Conservation (phyloP, 176 grass and related monocot species). For the Hsuehochloa calcarea region DNA sequence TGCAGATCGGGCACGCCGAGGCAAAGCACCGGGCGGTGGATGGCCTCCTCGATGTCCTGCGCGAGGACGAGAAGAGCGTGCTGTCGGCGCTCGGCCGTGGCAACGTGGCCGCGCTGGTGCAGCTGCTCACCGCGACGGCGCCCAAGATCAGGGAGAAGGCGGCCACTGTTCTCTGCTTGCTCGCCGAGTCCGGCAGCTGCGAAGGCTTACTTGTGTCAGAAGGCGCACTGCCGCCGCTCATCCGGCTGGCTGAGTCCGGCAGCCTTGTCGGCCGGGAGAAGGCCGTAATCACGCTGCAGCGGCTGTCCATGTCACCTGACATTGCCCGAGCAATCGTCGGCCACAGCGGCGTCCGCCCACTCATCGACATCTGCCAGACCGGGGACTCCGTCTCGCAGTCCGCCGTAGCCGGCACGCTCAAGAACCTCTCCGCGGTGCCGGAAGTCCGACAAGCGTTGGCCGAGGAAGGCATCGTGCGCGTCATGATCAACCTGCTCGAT, state of each 20-base stretch:
- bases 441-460: constrained; percentile 73
- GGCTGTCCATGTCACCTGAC: constrained; percentile 70
- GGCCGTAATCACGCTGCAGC: constrained; percentile 82
- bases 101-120: constrained; percentile 82
- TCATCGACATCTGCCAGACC: constrained; percentile 84
- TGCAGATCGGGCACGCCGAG: constrained; percentile 92
- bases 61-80: constrained; percentile 89
- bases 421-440: constrained; percentile 79
- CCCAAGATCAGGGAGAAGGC: constrained; percentile 87
- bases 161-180: constrained; percentile 61
- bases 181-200: constrained; percentile 74
- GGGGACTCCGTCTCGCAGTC: constrained; percentile 85
- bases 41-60: constrained; percentile 66
- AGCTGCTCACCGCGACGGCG: constrained; percentile 68
- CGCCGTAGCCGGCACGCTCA: constrained; percentile 61
- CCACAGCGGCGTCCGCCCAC: constrained; percentile 71
- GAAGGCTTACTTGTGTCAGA: constrained; percentile 74
- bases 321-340: constrained; percentile 73
- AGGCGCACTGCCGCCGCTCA: constrained; percentile 72
- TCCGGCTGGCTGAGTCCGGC: constrained; percentile 74
- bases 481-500: constrained; percentile 85
- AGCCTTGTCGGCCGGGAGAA: constrained; percentile 84
- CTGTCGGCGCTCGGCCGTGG: constrained; percentile 64
- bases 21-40: constrained; percentile 80
- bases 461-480: constrained; percentile 81